Conservation (phyloP, 257 asterid species). For the Solanum rostratum region DNA sequence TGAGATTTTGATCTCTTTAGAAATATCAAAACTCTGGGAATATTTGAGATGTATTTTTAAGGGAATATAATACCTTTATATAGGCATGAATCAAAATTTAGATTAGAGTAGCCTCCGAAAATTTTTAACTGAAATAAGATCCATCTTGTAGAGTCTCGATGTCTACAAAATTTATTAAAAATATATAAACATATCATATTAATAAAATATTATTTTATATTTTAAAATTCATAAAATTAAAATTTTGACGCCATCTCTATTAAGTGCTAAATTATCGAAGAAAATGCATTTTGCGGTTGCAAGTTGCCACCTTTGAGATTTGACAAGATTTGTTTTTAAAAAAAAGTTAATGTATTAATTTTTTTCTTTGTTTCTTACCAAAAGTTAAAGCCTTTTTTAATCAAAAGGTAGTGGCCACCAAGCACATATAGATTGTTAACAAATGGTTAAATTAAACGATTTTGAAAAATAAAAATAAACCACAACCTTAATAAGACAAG, state of each 20-base stretch:
- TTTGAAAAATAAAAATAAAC: neutral
- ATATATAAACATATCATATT: no score
- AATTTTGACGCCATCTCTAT: neutral
- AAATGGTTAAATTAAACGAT: neutral
- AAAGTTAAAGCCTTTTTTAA: neutral
- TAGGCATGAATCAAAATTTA: no score
- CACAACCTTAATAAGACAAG: conserved; percentile 6
- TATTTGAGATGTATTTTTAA: no score
- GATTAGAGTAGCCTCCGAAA: no score
- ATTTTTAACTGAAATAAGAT: no score
- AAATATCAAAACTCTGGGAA: no score
- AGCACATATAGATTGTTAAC: neutral
- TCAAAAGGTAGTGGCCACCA: neutral
- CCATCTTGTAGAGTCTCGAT: no score
- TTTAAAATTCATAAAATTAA: no score
- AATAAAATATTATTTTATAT: no score
- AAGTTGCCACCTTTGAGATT: conserved; percentile 50
- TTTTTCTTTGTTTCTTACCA: neutral
- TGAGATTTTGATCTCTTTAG: no score
- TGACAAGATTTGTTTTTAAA: conserved; percentile 8
- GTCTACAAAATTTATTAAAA: no score
- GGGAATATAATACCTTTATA: no score
- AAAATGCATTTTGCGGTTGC: conserved; percentile 33
- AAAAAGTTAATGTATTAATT: neutral
- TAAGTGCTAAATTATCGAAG: neutral